phyloP scores from a whole-genome alignment of 768 basidiomycete species.

The Lactarius deliciosus region DNA sequence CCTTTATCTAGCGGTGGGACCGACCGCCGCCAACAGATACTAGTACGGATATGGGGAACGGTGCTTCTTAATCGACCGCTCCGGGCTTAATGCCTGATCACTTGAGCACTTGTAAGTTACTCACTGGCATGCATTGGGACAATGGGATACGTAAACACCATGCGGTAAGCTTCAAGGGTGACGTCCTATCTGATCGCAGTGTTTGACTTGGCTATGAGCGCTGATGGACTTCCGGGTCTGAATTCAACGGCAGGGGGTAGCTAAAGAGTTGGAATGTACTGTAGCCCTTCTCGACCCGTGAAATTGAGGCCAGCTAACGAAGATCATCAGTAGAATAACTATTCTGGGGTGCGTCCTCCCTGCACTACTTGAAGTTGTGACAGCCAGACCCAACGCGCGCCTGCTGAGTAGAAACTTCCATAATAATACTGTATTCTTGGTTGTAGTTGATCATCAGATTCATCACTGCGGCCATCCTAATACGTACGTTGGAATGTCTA shows the following conservation, averaged over 20 bases:
- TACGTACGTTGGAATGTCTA: no score
- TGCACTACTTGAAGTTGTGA: no score
- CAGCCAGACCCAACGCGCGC: no score
- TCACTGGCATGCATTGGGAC: no score
- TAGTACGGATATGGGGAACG: not conserved
- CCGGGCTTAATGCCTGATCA: not conserved
- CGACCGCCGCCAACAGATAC: not conserved
- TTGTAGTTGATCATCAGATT: not conserved
- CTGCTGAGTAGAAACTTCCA: no score
- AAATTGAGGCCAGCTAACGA: not conserved
- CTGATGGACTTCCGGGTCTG: not conserved
- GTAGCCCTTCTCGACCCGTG: no score
- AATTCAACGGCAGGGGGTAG: not conserved
- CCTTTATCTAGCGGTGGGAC: not conserved
- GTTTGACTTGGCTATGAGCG: not conserved
- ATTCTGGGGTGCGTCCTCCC: no score
- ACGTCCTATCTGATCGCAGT: not conserved
- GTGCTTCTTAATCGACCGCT: not conserved
- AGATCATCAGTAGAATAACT: no score
- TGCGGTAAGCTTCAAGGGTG: no score
- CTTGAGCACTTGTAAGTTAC: not conserved
- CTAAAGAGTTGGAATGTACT: no score
- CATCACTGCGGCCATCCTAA: not conserved
- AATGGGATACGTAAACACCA: not conserved
- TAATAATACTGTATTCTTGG: not conserved